A percentile compares a stretch with the other conserved stretches of the same genome.
Conservation (phyloP, 2,329 filamentous ascomycete species). For the Lecanicillium sp. region DNA sequence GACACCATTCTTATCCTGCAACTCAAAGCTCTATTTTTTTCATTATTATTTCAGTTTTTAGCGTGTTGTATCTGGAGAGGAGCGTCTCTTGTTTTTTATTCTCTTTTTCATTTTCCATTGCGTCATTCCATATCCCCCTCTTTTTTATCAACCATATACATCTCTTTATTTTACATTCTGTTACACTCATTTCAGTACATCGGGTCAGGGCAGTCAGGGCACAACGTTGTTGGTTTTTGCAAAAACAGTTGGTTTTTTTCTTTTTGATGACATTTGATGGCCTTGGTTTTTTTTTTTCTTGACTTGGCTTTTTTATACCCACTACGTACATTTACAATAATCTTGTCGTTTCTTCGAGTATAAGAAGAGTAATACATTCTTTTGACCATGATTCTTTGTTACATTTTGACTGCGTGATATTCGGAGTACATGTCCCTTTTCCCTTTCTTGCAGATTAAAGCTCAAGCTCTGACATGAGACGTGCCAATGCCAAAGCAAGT, state of each 20-base stretch:
- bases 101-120: background rate
- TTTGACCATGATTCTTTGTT: too few species aligned
- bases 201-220: too few species aligned
- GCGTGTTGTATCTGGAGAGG: constrained; percentile 5
- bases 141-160: background rate
- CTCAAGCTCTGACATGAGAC: too few species aligned
- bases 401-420: too few species aligned
- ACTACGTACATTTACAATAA: constrained; percentile 5
- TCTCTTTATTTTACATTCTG: background rate
- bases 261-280: constrained; percentile 11
- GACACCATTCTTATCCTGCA: constrained; percentile 1
- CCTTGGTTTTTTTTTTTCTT: constrained; percentile 9
- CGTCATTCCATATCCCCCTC: constrained; percentile 1
- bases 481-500: too few species aligned
- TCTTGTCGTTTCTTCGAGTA: background rate
- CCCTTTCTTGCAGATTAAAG: too few species aligned
- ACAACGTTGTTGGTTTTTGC: background rate
- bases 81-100: background rate
- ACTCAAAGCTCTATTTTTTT: background rate
- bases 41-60: constrained; percentile 5
- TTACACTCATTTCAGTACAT: constrained; percentile 8
- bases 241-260: background rate
- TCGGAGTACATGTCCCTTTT: too few species aligned
- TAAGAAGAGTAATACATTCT: background rate
- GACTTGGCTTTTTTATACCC: constrained; percentile 9